Conservation (phyloP, 106 monocot genomes). For the Phalaenopsis aphrodite region DNA sequence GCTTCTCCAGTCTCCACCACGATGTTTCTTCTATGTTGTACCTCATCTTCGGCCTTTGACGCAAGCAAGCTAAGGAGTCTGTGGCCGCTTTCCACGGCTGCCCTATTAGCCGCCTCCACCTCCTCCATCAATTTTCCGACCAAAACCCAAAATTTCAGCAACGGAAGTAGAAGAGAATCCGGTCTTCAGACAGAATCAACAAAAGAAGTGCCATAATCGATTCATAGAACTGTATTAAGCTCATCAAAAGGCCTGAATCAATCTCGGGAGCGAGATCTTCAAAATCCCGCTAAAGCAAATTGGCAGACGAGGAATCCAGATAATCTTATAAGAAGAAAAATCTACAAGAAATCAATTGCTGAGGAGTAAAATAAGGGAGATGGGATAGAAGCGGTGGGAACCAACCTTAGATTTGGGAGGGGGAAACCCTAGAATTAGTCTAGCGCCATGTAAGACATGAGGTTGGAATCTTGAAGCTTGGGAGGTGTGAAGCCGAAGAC, state of each 20-base stretch:
- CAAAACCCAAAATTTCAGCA: neutral
- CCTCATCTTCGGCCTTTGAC: slow-evolving; percentile 43
- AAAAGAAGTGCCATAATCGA: slow-evolving; percentile 2
- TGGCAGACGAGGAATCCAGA: neutral
- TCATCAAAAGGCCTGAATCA: neutral
- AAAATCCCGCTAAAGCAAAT: neutral
- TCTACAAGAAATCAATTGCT: slow-evolving; percentile 1
- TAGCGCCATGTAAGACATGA: slow-evolving; percentile 7
- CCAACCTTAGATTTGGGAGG: neutral
- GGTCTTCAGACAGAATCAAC: neutral
- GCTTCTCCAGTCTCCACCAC: slow-evolving; percentile 48
- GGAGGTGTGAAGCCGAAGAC: slow-evolving; percentile 13
- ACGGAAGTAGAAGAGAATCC: neutral
- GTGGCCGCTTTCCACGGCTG: slow-evolving; percentile 66
- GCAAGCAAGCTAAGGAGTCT: slow-evolving; percentile 51
- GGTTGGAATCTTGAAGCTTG: slow-evolving; percentile 7
- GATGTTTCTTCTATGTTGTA: slow-evolving; percentile 27
- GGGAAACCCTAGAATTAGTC: slow-evolving; percentile 3
- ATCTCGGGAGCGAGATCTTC: slow-evolving; percentile 4
- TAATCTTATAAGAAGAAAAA: neutral
- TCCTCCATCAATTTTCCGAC: slow-evolving; percentile 51
- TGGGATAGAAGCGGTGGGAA: neutral
- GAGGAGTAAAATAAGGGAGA: neutral
- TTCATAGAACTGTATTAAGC: neutral
- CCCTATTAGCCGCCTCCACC: slow-evolving; percentile 63